Base-by-base conservation (phyloP, 139 green algal species). In the Chlamydomonas urium region DNA sequence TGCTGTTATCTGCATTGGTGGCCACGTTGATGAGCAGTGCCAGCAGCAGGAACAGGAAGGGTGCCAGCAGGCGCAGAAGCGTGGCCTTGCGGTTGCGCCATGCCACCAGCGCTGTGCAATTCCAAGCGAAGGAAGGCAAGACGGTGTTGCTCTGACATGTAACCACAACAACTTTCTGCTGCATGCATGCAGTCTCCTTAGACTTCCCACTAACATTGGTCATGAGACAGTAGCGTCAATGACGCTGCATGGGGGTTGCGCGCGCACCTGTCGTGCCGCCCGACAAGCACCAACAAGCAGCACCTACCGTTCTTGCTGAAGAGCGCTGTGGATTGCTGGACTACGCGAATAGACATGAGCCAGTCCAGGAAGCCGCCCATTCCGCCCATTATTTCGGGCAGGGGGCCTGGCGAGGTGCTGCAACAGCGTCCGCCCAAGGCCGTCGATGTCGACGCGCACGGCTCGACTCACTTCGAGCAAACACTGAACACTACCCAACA, bases 41-140 rank as follows among this genome's bases (percentile, higher is more conserved):
- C 56, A 97, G 83, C 34, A 97, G 75, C 66, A 97, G 84, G 84
- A 97, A 97, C 37, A 97, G 84, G 66, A 91, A 86, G 2, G 94
- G 85, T 0, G 93, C 86, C 0, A 97, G 42, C 17, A 93, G 37
- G 6, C 94, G 84, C 21, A 97, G 76, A 0, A 86, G 4, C 0
- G 90, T 97, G 2, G 93, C 69, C 0, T 80, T 73, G n/a, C 79
- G 63, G 81, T 93, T 98, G 33, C 93, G 81, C 79, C 81, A 92
- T 4, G 87, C 82, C 2, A 90, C 78, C 34, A 90, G 67, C 10
- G 69, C 83, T 88, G 76, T 17, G 10, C 53, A 63, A 63, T 63
- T n/a, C n/a, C n/a, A n/a, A n/a, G n/a, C n/a, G 53, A 63, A 63
- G 45, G 17, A 26, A 56, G 45, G 14, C n/a, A n/a, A n/a, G n/a